Evolutionary conservation across 345 rosid genomes (phyloP).

Genomic region (Eutrema heterophyllum): DNA sequence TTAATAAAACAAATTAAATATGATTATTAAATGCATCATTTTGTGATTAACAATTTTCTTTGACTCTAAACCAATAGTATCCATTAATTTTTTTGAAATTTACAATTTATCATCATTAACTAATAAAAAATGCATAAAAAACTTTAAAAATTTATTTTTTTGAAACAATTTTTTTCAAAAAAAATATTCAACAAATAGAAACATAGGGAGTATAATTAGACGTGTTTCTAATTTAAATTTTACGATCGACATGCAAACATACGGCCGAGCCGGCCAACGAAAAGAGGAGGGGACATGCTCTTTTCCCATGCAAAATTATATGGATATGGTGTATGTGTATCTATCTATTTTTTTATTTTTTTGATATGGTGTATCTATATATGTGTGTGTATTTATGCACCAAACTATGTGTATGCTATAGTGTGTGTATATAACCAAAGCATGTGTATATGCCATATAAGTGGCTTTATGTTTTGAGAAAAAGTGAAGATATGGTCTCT

Average conservation of each 20-base stretch:
- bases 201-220: too few relatives aligned
- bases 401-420: not conserved
- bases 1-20: too few relatives aligned
- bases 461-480: not conserved
- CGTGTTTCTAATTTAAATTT: not conserved
- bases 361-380: not conserved
- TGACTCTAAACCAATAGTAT: too few relatives aligned
- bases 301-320: constrained; percentile 11
- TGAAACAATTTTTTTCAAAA: too few relatives aligned
- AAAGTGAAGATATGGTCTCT: constrained; percentile 7
- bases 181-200: too few relatives aligned
- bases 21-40: too few relatives aligned
- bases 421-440: not conserved
- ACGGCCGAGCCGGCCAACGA: not conserved
- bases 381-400: not conserved
- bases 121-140: too few relatives aligned
- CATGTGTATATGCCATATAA: not conserved
- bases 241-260: not conserved
- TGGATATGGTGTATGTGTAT: not conserved
- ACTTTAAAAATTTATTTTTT: too few relatives aligned
- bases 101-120: too few relatives aligned
- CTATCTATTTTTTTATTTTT: not conserved
- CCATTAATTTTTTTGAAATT: too few relatives aligned
- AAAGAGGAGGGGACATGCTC: constrained; percentile 9
- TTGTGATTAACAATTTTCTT: too few relatives aligned